Evolutionary conservation across 2,329 filamentous ascomycete species (phyloP).

Genomic region (Diaporthe eres): DNA sequence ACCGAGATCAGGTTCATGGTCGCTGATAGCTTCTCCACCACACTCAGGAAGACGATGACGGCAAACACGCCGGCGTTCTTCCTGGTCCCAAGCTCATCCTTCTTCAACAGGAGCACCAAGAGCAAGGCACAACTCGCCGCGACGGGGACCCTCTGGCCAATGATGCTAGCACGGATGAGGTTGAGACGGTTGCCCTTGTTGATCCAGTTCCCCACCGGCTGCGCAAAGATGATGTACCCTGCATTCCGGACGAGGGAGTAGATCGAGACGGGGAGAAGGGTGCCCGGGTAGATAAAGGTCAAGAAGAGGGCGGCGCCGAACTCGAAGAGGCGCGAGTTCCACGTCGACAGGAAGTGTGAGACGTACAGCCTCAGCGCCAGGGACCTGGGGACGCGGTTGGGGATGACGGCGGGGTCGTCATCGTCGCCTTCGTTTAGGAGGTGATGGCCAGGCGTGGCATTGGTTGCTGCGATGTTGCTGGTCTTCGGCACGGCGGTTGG

Average conservation of each 20-base stretch:
- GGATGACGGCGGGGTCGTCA: neutral
- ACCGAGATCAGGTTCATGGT: constrained; percentile 75
- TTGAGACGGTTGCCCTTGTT: constrained; percentile 67
- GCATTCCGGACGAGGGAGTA: constrained; percentile 75
- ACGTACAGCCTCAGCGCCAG: constrained; percentile 60
- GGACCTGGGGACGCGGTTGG: constrained; percentile 28
- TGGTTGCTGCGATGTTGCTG: neutral
- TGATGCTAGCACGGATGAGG: constrained; percentile 66
- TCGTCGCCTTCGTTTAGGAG: constrained; percentile 8
- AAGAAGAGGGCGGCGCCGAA: constrained; percentile 74
- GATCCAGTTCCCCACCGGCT: constrained; percentile 70
- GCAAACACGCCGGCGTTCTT: constrained; percentile 52
- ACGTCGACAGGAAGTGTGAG: constrained; percentile 74
- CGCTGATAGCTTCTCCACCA: constrained; percentile 77
- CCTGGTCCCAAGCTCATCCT: constrained; percentile 46
- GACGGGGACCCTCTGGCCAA: constrained; percentile 59
- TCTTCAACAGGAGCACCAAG: constrained; percentile 49
- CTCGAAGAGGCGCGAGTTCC: constrained; percentile 76
- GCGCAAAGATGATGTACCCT: constrained; percentile 71
- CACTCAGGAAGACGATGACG: constrained; percentile 67
- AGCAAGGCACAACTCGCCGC: constrained; percentile 63
- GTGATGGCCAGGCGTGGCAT: constrained; percentile 17
- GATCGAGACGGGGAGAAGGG: constrained; percentile 76
- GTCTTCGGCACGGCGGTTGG: neutral
- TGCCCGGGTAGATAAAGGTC: constrained; percentile 68